Base-by-base conservation (phyloP, 306 rosid genomes). In the Arachis stenosperma region DNA sequence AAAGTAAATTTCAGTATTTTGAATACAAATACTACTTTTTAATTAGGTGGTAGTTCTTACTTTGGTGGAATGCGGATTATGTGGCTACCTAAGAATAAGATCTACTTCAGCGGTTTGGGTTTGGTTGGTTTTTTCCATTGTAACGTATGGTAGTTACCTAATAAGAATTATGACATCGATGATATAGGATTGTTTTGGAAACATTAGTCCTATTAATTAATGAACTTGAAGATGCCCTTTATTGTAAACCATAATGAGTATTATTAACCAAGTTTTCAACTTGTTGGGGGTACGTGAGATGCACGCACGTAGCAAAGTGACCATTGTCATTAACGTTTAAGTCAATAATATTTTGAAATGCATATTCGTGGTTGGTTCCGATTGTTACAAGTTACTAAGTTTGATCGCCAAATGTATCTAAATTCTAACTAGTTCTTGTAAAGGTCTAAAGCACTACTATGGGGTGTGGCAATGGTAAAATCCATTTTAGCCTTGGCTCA, bases 91-190 rank as follows among this genome's bases (percentile, higher is more conserved):
- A 33, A 33, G 37, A 33, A 33, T 71, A 77, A 76, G 64, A 61
- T 76, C 51, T 78, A 53, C 69, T 75, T 63, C 80, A 63, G 61
- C 56, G 65, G 22, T 78, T 78, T 81, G 47, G 66, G 70, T 75
- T 77, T 73, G 59, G 77, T 78, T 78, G 36, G 40, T 33, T 40
- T 74, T 63, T 74, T 73, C 64, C 70, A 37, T 30, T 40, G 55
- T 51, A 43, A 55, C 41, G 62, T 57, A 46, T 13, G 36, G n/a
- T 33, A 33, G 37, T 33, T 33, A 33, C 37, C 37, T 33, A 33
- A 33, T 27, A 13, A 13, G 9, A 9, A 69, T 9, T 33, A 60
- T 46, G 14, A 61, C 53, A 22, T 58, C 4, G 37, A 22, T 22
- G 61, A 29, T 30, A 44, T 40, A 8, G 9, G n/a, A 44, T 63